Base-by-base conservation (phyloP, 192 early-diverging fungal genomes). In the Coemansia sp. region DNA sequence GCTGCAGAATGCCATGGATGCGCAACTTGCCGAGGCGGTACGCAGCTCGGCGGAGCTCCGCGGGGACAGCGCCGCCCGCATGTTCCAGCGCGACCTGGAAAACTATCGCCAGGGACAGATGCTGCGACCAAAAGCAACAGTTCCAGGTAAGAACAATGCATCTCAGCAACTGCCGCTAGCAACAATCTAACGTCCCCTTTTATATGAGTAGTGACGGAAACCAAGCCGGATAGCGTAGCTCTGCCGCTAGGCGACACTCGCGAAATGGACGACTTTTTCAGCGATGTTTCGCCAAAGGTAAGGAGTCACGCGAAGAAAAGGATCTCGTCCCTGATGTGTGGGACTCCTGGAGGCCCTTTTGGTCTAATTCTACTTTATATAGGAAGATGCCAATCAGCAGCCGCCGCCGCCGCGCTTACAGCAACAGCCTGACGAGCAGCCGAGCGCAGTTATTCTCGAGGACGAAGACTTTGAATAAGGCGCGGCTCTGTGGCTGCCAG, bases 21-120 rank as follows among this genome's bases (percentile, higher is more conserved):
- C 45, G n/a, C 73, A 77, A 48, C 70, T 66, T 21, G 60, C 61
- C 9, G 73, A 70, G 15, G 26, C 65, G 30, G 26, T 56, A 10
- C 73, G 62, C 44, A 53, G 62, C 37, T 51, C 51, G 37, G 68
- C 57, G 39, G 52, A 56, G 41, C 48, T 35, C 18, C 73, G 73
- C 5, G 73, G 56, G 1, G 67, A 59, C 33, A 54, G 39, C 21
- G 73, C 73, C 3, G 63, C 44, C 19, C 73, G 66, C 52, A 59
- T 56, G 15, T 77, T 77, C 44, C 63, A 77, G 60, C 63, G 63
- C 47, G 73, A 77, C 46, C 43, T 77, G 26, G 73, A 70, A 30
- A 52, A 15, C n/a, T 77, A 63, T 53, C 63, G 59, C 12, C 70
- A 54, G 19, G 42, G 49, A 48, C 51, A 55, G 51, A 13, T 49